These are phyloP conservation scores for Skeletonema potamos DNA, from an alignment of 108 stramenopile species.

Conservation along the genomic window DNA sequence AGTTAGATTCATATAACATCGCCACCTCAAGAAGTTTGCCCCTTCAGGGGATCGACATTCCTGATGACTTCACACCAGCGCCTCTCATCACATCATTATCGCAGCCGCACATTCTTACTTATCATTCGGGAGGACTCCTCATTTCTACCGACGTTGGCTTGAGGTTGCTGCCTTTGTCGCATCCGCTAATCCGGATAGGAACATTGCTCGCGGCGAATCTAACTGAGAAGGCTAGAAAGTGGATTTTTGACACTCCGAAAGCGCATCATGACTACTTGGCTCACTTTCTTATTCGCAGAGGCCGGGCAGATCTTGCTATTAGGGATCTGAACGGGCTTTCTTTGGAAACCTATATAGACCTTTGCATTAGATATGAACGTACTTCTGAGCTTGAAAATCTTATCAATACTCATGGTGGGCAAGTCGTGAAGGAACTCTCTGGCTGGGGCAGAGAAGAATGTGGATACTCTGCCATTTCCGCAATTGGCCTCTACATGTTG, in stretches of 20 bases:
- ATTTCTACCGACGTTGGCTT: constrained; percentile 69
- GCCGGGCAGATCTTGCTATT: constrained; percentile 62
- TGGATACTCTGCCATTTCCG: constrained; percentile 51
- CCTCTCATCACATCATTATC: constrained; percentile 43
- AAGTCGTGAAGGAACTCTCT: constrained; percentile 51
- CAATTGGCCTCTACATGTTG: constrained; percentile 68
- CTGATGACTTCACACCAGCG: constrained; percentile 4
- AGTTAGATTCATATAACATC: constrained; percentile 67
- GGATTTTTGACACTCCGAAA: constrained; percentile 66
- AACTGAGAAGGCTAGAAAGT: constrained; percentile 58
- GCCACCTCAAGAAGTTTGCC: constrained; percentile 52
- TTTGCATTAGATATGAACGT: constrained; percentile 66
- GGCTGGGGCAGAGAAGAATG: constrained; percentile 60
- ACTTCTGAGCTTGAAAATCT: constrained; percentile 65
- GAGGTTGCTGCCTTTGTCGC: constrained; percentile 55
- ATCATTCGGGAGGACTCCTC: constrained; percentile 74
- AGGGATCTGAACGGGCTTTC: constrained; percentile 61
- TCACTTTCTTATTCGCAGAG: constrained; percentile 72
- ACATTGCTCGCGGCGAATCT: constrained; percentile 69
- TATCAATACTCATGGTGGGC: constrained; percentile 52
- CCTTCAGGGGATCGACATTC: constrained; percentile 8
- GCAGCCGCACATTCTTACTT: constrained; percentile 74
- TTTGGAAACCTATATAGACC: constrained; percentile 68
- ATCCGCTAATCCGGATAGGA: constrained; percentile 75
- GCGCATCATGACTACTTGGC: constrained; percentile 69